Conservation (phyloP, 2,329 filamentous ascomycete genomes). For the Sphaceloma murrayae region DNA sequence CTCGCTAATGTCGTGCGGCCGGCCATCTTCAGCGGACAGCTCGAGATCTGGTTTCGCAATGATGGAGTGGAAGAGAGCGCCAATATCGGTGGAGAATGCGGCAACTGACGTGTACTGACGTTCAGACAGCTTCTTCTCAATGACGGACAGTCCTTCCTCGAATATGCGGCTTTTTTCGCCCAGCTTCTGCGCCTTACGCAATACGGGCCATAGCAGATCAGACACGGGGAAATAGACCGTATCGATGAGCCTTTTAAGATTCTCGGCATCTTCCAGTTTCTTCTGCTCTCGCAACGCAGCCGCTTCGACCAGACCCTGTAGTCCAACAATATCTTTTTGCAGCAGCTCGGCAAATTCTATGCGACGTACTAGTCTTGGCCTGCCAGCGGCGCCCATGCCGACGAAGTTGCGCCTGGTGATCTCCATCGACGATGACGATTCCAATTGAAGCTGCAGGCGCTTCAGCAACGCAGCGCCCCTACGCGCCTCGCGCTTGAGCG, state of each 20-base stretch:
- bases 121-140: slow-evolving; percentile 46
- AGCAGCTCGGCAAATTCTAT: slow-evolving; percentile 80
- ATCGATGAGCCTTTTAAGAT: slow-evolving; percentile 72
- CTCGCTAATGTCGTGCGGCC: slow-evolving; percentile 31
- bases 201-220: slow-evolving; percentile 62
- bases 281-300: slow-evolving; percentile 66
- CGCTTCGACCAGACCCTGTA: slow-evolving; percentile 59
- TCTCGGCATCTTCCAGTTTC: slow-evolving; percentile 66
- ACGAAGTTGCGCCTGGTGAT: slow-evolving; percentile 90
- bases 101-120: slow-evolving; percentile 52
- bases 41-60: slow-evolving; percentile 39
- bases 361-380: slow-evolving; percentile 64
- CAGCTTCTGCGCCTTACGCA: slow-evolving; percentile 69
- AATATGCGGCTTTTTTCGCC: slow-evolving; percentile 49
- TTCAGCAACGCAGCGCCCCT: slow-evolving; percentile 87
- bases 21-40: neutral
- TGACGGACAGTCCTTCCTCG: slow-evolving; percentile 42
- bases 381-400: slow-evolving; percentile 82
- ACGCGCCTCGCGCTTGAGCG: slow-evolving; percentile 84
- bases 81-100: slow-evolving; percentile 51
- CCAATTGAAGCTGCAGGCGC: slow-evolving; percentile 85
- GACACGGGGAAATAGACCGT: slow-evolving; percentile 85
- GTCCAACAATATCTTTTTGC: slow-evolving; percentile 64
- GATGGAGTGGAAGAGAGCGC: slow-evolving; percentile 46
- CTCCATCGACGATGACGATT: slow-evolving; percentile 95